Evolutionary conservation across 352 stramenopile species (phyloP).

Genomic region (Hyaloperonospora arabidopsidis): DNA sequence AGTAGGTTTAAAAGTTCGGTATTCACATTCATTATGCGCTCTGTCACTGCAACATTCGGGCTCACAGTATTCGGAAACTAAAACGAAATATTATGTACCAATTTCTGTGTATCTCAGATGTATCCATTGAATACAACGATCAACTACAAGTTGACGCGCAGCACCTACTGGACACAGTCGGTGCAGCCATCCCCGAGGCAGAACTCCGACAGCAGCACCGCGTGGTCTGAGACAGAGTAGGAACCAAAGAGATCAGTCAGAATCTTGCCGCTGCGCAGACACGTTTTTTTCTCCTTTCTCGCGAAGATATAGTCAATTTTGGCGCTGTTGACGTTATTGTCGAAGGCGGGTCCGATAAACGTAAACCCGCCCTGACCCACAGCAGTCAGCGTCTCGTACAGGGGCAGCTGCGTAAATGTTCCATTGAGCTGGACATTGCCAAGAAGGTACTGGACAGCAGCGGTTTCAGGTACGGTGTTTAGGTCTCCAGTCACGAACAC

Average conservation of each 20-base stretch:
- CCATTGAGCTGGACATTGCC: conserved; percentile 21
- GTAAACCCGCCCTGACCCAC: conserved; percentile 35
- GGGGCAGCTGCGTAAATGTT: conserved; percentile 30
- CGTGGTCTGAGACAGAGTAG: conserved; percentile 59
- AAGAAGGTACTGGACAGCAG: conserved; percentile 39
- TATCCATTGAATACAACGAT: too few relatives aligned
- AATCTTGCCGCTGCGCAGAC: conserved; percentile 32
- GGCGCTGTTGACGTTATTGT: conserved; percentile 12
- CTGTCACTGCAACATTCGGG: too few relatives aligned
- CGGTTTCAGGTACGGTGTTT: conserved; percentile 35
- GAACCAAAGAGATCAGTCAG: conserved; percentile 42
- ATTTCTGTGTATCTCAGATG: too few relatives aligned
- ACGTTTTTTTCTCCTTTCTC: conserved; percentile 38
- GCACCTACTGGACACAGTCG: conserved; percentile 16
- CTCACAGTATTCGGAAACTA: too few relatives aligned
- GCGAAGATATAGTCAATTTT: conserved; percentile 74
- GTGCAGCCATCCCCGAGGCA: conserved; percentile 38
- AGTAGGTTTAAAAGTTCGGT: too few relatives aligned
- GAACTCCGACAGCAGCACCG: conserved; percentile 49
- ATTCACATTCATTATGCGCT: too few relatives aligned
- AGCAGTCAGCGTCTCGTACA: conserved; percentile 58
- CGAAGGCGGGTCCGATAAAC: conserved; percentile 58
- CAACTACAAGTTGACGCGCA: too few relatives aligned
- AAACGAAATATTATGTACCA: too few relatives aligned
- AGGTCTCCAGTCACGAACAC: conserved; percentile 66